Percentiles rank a stretch among this genome's conserved stretches.
phyloP scores from a whole-genome alignment of 2,329 filamentous ascomycete genomes.

The Diaporthe capsici region DNA sequence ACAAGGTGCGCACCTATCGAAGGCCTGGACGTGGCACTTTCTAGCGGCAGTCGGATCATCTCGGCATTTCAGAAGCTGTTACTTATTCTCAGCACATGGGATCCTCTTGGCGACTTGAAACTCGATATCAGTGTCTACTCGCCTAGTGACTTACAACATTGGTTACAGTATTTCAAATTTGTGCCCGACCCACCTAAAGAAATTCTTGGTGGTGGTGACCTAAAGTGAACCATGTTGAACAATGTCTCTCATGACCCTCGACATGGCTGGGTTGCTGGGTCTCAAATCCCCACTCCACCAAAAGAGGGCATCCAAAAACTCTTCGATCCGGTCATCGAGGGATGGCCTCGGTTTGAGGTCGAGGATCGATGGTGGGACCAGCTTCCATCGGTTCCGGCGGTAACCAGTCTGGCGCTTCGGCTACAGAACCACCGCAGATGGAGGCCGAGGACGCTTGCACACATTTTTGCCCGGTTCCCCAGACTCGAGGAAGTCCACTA shows the following conservation, averaged over 20 bases:
- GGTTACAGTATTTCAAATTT: constrained; percentile 50
- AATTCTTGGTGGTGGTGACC: background rate
- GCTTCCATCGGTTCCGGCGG: constrained; percentile 48
- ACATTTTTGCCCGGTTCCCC: constrained; percentile 50
- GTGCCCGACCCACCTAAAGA: constrained; percentile 44
- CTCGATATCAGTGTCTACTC: constrained; percentile 52
- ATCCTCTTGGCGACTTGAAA: constrained; percentile 45
- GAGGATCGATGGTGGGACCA: constrained; percentile 48
- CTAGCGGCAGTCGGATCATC: constrained; percentile 43
- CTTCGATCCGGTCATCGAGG: constrained; percentile 44
- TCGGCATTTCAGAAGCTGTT: constrained; percentile 45
- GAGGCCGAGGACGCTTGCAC: constrained; percentile 47
- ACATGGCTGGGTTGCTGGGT: constrained; percentile 46
- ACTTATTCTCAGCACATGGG: constrained; percentile 49
- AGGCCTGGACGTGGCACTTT: constrained; percentile 27
- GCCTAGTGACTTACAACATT: constrained; percentile 50
- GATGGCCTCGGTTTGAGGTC: constrained; percentile 43
- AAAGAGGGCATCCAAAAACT: constrained; percentile 42
- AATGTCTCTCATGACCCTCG: constrained; percentile 39
- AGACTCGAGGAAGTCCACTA: constrained; percentile 51
- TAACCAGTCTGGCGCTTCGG: constrained; percentile 50
- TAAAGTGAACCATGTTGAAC: constrained; percentile 36
- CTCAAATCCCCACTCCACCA: constrained; percentile 42
- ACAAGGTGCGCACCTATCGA: constrained; percentile 41
- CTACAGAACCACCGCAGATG: constrained; percentile 52